Conservation (phyloP, 1,284 basidiomycete genomes). For the Apiotrichum akiyoshidainum region DNA sequence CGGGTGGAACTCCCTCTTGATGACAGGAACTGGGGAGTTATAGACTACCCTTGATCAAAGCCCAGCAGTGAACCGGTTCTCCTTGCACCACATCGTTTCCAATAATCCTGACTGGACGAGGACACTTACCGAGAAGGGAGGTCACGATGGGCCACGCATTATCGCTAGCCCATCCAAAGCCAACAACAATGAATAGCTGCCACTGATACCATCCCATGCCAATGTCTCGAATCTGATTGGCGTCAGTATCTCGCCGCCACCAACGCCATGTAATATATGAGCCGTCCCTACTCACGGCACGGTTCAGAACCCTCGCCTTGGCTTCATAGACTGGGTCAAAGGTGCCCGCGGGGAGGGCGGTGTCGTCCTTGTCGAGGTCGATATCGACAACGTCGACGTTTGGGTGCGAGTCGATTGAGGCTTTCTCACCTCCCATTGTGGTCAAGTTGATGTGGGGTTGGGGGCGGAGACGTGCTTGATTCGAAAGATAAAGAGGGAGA, state of each 20-base stretch:
- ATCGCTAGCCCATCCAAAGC: constrained; percentile 46
- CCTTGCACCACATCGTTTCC: too few species aligned
- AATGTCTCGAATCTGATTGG: constrained; percentile 48
- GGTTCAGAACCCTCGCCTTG: constrained; percentile 41
- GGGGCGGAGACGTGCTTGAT: not conserved
- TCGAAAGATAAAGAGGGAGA: not conserved
- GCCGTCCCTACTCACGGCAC: constrained; percentile 23
- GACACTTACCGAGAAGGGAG: constrained; percentile 11
- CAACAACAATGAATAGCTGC: constrained; percentile 60
- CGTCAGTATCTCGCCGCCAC: not conserved
- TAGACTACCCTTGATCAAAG: not conserved
- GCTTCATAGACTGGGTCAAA: constrained; percentile 42
- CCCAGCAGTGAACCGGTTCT: too few species aligned
- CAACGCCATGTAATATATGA: too few species aligned
- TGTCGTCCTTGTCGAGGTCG: constrained; percentile 9
- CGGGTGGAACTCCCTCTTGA: constrained; percentile 53
- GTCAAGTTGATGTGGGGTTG: not conserved
- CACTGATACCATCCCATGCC: constrained; percentile 65
- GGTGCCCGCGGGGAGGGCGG: constrained; percentile 15
- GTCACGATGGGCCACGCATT: constrained; percentile 51
- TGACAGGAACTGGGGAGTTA: constrained; percentile 48
- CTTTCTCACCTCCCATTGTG: not conserved
- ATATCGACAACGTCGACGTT: not conserved
- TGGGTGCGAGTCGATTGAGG: not conserved
- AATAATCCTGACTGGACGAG: too few species aligned